Conservation (phyloP, 2,329 filamentous ascomycete species). For the Cladosporium sp. region DNA sequence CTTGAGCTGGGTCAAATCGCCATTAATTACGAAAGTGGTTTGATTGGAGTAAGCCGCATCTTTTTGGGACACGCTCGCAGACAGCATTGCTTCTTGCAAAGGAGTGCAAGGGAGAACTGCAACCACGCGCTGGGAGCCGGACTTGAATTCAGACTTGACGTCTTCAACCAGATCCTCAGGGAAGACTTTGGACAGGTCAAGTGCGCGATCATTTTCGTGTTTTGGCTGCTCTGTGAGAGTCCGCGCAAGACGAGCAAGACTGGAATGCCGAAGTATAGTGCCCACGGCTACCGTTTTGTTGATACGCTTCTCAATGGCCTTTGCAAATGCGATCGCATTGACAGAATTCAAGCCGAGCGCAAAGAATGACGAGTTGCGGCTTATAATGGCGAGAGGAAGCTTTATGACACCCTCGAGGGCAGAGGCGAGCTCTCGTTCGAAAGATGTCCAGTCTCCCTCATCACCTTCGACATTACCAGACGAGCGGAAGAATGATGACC, state of each 20-base stretch:
- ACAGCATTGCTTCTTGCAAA: conserved; percentile 83
- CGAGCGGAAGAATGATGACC: conserved; percentile 39
- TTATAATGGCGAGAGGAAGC: conserved; percentile 45
- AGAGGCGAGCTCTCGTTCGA: conserved; percentile 54
- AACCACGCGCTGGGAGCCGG: not conserved
- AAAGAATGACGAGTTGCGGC: conserved; percentile 66
- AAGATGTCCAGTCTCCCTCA: conserved; percentile 45
- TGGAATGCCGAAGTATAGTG: conserved; percentile 62
- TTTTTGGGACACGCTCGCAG: conserved; percentile 43
- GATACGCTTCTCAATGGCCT: conserved; percentile 47
- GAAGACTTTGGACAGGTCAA: not conserved
- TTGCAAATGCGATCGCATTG: conserved; percentile 67
- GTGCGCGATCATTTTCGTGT: not conserved
- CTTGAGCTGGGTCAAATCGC: conserved; percentile 48
- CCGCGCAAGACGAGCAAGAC: conserved; percentile 55
- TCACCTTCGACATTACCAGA: conserved; percentile 29
- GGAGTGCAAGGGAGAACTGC: conserved; percentile 75
- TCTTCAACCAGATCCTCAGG: not conserved
- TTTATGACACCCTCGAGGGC: conserved; percentile 34
- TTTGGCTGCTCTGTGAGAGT: not conserved
- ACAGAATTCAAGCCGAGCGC: conserved; percentile 80
- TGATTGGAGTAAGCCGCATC: conserved; percentile 65
- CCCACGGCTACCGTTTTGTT: conserved; percentile 59
- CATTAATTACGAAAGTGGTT: conserved; percentile 58
- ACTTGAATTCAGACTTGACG: not conserved